Base-by-base conservation (phyloP, 805 yeast species). In the Zygotorulaspora chibaensis region DNA sequence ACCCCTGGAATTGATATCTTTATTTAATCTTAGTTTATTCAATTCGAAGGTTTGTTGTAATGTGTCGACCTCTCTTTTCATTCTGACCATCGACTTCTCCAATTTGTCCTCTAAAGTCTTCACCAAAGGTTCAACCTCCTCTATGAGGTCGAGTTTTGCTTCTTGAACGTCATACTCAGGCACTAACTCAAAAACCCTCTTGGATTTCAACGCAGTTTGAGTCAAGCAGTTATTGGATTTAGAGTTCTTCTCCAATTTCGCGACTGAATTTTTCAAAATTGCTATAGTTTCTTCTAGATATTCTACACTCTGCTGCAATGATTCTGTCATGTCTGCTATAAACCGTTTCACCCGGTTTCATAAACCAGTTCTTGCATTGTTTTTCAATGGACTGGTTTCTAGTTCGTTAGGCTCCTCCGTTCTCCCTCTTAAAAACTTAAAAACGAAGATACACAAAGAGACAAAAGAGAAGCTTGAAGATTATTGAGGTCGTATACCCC, bases 141-240 rank as follows among this genome's bases (percentile, higher is more conserved):
- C 67, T 36, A 57, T 59, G 16, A 62, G 48, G 37, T 62, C 66
- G 13, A 62, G 50, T 30, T 59, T 58, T 1, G 69, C 67, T 31
- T 60, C 47, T 39, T 63, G 64, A 23, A 65, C 61, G 37, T 65
- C 69, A 43, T 61, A 65, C 26, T 62, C 68, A 11, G 67, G 58
- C 11, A 62, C 55, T 27, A 65, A 49, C 40, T 58, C 61, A 38
- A 58, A 62, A 7, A 57, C 61, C 38, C 63, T 55, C 29, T 52
- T 55, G 1, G 58, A 54, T 45, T 58, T 56, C 11, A 64, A 45
- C 54, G 61, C 49, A 8, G 52, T 56, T 15, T 46, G 47, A 0
- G 63, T 55, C 26, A 63, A 43, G 27, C 53, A 49, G 18, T 50
- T 54, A 38, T 58, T 60, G 11, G 55, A 47, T 29, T 50, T 46